phyloP scores from a whole-genome alignment of 2,329 filamentous ascomycete species.

The Akanthomyces dipterigenus region DNA sequence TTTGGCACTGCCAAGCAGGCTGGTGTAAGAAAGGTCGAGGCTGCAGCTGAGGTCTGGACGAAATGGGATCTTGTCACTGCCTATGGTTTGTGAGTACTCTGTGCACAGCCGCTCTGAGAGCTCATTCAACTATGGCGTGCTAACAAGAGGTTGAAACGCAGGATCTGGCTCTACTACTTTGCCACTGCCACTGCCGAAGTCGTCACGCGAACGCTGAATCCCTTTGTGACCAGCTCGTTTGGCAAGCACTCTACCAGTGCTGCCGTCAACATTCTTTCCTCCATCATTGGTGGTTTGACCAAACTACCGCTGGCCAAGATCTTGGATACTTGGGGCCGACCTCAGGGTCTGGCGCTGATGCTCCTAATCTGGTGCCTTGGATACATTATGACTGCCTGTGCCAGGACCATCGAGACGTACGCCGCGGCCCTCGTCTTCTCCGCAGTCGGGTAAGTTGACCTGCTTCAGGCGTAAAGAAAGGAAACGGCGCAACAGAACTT shows the following conservation, averaged over 20 bases:
- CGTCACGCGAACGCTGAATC: slow-evolving; percentile 32
- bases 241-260: slow-evolving; percentile 46
- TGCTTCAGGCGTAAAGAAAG: too few species aligned
- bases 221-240: slow-evolving; percentile 46
- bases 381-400: slow-evolving; percentile 61
- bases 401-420: slow-evolving; percentile 52
- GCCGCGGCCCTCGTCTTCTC: slow-evolving; percentile 62
- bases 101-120: neutral
- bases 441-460: slow-evolving; percentile 43
- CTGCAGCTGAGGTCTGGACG: slow-evolving; percentile 31
- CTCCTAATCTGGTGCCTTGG: slow-evolving; percentile 42
- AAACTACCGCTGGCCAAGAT: slow-evolving; percentile 62
- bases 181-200: slow-evolving; percentile 31
- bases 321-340: slow-evolving; percentile 60
- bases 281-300: slow-evolving; percentile 50
- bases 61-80: slow-evolving; percentile 38
- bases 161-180: slow-evolving; percentile 36
- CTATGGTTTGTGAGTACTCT: slow-evolving; percentile 34
- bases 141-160: slow-evolving; percentile 7
- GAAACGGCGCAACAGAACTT: neutral
- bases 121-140: neutral
- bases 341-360: slow-evolving; percentile 53
- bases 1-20: slow-evolving; percentile 33
- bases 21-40: slow-evolving; percentile 43
- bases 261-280: slow-evolving; percentile 47